These are phyloP conservation scores for Drosera capensis DNA, from an alignment of 148 eudicot species.

Conservation along the genomic window DNA sequence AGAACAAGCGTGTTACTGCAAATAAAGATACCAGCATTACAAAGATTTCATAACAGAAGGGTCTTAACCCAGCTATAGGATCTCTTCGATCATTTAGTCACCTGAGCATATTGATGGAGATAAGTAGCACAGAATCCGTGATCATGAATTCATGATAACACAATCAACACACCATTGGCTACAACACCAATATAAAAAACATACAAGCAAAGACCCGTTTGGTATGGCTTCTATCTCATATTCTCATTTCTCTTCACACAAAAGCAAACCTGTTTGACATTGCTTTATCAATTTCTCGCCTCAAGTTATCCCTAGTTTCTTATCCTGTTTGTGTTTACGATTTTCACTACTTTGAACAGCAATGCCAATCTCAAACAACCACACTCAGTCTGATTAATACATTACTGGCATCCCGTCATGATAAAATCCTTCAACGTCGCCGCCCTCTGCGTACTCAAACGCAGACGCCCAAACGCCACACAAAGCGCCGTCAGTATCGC, in stretches of 20 bases:
- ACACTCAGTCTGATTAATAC: conserved; percentile 58
- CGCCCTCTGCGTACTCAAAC: conserved; percentile 84
- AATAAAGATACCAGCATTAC: conserved; percentile 4
- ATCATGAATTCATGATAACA: too few species aligned
- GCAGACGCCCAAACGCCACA: conserved; percentile 86
- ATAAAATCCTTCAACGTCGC: conserved; percentile 72
- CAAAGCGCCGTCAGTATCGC: conserved; percentile 90
- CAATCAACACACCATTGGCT: too few species aligned
- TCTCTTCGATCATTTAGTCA: not conserved
- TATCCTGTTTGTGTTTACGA: too few species aligned
- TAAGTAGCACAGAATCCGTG: too few species aligned
- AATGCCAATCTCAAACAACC: too few species aligned
- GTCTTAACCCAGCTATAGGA: not conserved
- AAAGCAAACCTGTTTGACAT: too few species aligned
- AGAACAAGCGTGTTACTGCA: conserved; percentile 63
- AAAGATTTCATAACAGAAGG: not conserved
- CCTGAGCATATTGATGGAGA: too few species aligned
- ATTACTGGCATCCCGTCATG: conserved; percentile 87
- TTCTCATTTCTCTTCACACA: too few species aligned
- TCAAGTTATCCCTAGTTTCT: too few species aligned
- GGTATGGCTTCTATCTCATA: too few species aligned
- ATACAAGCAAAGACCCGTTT: not conserved
- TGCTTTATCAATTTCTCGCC: too few species aligned
- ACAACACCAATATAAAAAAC: not conserved
- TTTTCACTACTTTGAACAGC: too few species aligned